Conservation (phyloP, 441 rosid species). For the Arabidopsis hybrid region DNA sequence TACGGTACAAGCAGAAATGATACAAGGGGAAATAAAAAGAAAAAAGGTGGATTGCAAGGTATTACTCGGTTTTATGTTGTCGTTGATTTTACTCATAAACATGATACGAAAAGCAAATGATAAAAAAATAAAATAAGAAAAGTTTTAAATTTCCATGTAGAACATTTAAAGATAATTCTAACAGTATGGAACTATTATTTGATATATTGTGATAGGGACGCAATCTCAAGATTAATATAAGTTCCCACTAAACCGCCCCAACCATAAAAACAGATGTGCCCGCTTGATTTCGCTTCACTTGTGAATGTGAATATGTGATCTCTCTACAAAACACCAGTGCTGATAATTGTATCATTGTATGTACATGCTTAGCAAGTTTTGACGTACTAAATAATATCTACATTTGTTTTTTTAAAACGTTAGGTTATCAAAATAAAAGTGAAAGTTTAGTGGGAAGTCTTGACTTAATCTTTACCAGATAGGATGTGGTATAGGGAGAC, state of each 20-base stretch:
- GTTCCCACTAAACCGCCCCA: constrained; percentile 38
- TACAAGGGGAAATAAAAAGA: constrained; percentile 14
- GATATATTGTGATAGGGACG: constrained; percentile 36
- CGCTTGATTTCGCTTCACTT: constrained; percentile 30
- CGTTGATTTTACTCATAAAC: constrained; percentile 48
- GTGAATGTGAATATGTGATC: constrained; percentile 8
- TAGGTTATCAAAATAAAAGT: constrained; percentile 1
- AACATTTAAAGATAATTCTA: constrained; percentile 6
- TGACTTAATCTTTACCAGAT: constrained; percentile 38
- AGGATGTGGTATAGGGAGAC: constrained; percentile 45
- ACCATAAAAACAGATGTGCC: not conserved
- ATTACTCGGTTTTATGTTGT: constrained; percentile 43
- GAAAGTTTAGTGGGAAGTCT: constrained; percentile 28
- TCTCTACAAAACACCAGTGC: constrained; percentile 20
- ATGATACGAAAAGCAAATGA: constrained; percentile 34
- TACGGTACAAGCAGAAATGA: constrained; percentile 39
- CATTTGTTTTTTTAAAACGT: not conserved
- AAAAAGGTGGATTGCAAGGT: constrained; percentile 21
- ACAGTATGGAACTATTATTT: constrained; percentile 36
- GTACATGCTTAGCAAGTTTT: constrained; percentile 19
- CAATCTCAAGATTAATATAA: constrained; percentile 24
- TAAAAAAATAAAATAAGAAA: constrained; percentile 30
- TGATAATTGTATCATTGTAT: not conserved
- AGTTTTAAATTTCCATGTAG: constrained; percentile 25
- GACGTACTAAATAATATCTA: constrained; percentile 12